A percentile compares a stretch with the other conserved stretches of the same genome.
phyloP scores from a whole-genome alignment of 768 basidiomycete genomes.

The Trametes coccinea region DNA sequence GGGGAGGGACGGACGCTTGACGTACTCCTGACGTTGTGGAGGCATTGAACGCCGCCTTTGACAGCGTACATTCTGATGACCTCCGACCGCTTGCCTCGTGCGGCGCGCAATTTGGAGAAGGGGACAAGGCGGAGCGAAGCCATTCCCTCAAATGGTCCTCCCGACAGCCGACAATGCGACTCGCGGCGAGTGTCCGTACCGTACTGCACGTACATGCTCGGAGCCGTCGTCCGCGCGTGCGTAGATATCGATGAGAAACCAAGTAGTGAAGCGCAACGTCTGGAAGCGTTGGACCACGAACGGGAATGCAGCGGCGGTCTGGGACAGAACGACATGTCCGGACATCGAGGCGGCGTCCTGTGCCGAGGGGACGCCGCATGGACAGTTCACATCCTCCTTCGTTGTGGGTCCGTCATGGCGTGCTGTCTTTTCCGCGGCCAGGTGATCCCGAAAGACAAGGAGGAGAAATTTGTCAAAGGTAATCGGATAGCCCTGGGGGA shows the following conservation, averaged over 20 bases:
- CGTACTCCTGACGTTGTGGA: slow-evolving; percentile 26
- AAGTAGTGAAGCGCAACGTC: too few relatives aligned
- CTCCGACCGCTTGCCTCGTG: slow-evolving; percentile 15
- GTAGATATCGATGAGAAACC: neutral
- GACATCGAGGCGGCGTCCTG: neutral
- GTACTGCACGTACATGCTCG: neutral
- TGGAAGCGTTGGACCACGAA: neutral
- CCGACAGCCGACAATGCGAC: slow-evolving; percentile 5
- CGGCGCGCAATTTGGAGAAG: slow-evolving; percentile 1
- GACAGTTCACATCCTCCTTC: slow-evolving; percentile 1
- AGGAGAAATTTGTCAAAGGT: neutral
- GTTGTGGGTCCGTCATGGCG: slow-evolving; percentile 4
- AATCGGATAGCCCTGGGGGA: neutral
- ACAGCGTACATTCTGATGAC: slow-evolving; percentile 22
- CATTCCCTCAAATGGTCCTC: neutral
- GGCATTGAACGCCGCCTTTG: slow-evolving; percentile 18
- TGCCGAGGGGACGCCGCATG: neutral
- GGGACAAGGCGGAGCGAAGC: slow-evolving; percentile 1
- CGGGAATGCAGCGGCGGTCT: neutral
- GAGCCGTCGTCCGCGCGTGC: neutral
- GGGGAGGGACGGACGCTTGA: slow-evolving; percentile 15
- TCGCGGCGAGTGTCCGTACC: neutral
- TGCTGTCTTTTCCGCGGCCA: neutral
- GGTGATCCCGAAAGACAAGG: neutral
- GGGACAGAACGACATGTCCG: neutral